These are phyloP conservation scores for Lachancea sp. DNA, from an alignment of 805 yeast species.

Conservation along the genomic window DNA sequence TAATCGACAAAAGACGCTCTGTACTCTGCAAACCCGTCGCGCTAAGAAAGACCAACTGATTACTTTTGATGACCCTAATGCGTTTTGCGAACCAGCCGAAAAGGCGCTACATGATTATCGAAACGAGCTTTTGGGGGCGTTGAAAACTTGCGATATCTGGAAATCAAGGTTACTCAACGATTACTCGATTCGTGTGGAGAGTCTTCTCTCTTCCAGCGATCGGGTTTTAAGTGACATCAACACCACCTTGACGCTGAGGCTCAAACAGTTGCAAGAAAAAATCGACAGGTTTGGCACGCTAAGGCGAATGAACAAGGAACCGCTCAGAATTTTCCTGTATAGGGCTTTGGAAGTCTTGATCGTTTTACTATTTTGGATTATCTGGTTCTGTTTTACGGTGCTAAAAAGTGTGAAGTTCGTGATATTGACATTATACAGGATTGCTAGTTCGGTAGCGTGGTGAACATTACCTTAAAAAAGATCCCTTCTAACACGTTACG, in stretches of 20 bases:
- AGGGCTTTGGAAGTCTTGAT: constrained; percentile 26
- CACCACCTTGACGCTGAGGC: constrained; percentile 59
- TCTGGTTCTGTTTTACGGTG: constrained; percentile 28
- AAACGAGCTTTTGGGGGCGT: constrained; percentile 21
- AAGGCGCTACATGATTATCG: constrained; percentile 19
- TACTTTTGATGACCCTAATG: constrained; percentile 14
- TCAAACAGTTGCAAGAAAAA: constrained; percentile 34
- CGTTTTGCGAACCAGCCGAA: constrained; percentile 15
- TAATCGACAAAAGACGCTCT: constrained; percentile 24
- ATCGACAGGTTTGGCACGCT: constrained; percentile 26
- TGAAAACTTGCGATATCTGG: constrained; percentile 29
- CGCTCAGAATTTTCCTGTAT: constrained; percentile 20
- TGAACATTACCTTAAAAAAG: constrained; percentile 10
- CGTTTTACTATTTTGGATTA: constrained; percentile 23
- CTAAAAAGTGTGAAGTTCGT: constrained; percentile 16
- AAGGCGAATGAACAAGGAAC: constrained; percentile 21
- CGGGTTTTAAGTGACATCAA: constrained; percentile 67
- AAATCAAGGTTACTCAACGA: constrained; percentile 28
- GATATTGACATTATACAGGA: constrained; percentile 13
- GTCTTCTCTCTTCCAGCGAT: constrained; percentile 55
- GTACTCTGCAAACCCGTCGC: constrained; percentile 18
- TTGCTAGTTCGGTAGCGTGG: constrained; percentile 25
- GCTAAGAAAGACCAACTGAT: constrained; percentile 14
- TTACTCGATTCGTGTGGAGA: constrained; percentile 52
- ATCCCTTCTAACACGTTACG: too few species aligned